phyloP scores from a whole-genome alignment of 768 basidiomycete species.

The Hericium erinaceus region DNA sequence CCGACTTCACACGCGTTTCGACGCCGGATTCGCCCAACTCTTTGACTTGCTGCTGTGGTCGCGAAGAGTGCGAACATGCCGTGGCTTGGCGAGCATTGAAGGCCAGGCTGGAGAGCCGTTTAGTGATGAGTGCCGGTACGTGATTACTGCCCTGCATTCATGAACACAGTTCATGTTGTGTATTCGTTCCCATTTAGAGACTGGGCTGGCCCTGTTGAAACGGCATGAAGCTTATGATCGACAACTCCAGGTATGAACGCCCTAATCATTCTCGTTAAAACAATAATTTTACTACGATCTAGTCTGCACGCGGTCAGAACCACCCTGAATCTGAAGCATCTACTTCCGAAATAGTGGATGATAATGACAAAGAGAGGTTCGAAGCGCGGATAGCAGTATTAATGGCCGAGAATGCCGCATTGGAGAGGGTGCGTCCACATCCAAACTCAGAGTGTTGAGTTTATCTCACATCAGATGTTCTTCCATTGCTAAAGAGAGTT shows the following conservation, averaged over 20 bases:
- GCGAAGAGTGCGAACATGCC: slow-evolving; percentile 55
- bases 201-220: slow-evolving; percentile 81
- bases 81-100: slow-evolving; percentile 56
- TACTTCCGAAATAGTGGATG: neutral
- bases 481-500: slow-evolving; percentile 41
- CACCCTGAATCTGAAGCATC: slow-evolving; percentile 1
- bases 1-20: slow-evolving; percentile 60
- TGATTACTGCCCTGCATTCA: slow-evolving; percentile 9
- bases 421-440: slow-evolving; percentile 44
- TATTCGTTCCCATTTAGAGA: slow-evolving; percentile 39
- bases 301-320: slow-evolving; percentile 14
- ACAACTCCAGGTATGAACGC: slow-evolving; percentile 46
- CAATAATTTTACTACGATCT: neutral
- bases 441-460: neutral
- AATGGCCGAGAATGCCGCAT: slow-evolving; percentile 46
- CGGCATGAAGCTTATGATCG: slow-evolving; percentile 82
- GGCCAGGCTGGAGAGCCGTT: slow-evolving; percentile 61
- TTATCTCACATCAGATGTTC: neutral
- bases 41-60: slow-evolving; percentile 56
- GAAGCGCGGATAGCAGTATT: slow-evolving; percentile 27
- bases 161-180: neutral
- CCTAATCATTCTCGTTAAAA: neutral
- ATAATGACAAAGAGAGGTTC: slow-evolving; percentile 16
- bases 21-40: slow-evolving; percentile 57
- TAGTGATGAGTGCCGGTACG: slow-evolving; percentile 83